Evolutionary conservation across 345 rosid species (phyloP), one percentile per base, ranked within the genome.

Genomic region (Eucalyptus globulus): DNA sequence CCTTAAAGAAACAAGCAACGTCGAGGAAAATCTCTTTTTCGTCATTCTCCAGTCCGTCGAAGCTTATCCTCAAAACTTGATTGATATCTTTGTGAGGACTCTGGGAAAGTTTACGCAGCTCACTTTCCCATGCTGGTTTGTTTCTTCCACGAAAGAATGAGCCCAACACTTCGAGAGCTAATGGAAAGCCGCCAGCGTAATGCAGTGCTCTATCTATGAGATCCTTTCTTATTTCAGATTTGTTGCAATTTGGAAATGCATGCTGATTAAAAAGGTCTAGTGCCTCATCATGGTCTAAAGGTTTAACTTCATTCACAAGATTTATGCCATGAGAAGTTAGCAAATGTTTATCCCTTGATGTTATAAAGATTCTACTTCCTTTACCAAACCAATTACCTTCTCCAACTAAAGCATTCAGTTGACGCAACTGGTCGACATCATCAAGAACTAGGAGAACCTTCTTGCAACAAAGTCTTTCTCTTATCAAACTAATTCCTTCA

Each of bases 41-140:
- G 0, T 54, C 5, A 4, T 22, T 21, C 5, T 22, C 60, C 27
- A 22, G 1, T 54, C 60, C 60, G 0, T 54, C 60, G 0, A 54
- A 54, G 27, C 27, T 22, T 22, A 9, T 56, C 60, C 2, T 56
- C 27, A 56, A 0, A 56, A 56, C 27, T 56, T 22, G 3, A 56
- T 56, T 56, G 60, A 56, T 56, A 56, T 2, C 3, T 56, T 56
- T 4, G 27, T 56, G 1, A 9, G 27, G 60, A 22, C 5, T 21
- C 1, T 54, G 2, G 60, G 27, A 56, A 4, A 56, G 26, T 9
- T 56, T 22, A 56, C 1, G 1, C 27, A 22, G 0, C 3, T 4
- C 60, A 56, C 60, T 56, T 56, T 56, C 60, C 60, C 60, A 56
- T 56, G 26, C 60, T 9, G 27, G 12, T 22, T 54, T 2, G 0